Percentiles rank a stretch among this genome's conserved stretches.
Evolutionary conservation across 768 basidiomycete genomes (phyloP).

Genomic region (Amanita fuliginea): DNA sequence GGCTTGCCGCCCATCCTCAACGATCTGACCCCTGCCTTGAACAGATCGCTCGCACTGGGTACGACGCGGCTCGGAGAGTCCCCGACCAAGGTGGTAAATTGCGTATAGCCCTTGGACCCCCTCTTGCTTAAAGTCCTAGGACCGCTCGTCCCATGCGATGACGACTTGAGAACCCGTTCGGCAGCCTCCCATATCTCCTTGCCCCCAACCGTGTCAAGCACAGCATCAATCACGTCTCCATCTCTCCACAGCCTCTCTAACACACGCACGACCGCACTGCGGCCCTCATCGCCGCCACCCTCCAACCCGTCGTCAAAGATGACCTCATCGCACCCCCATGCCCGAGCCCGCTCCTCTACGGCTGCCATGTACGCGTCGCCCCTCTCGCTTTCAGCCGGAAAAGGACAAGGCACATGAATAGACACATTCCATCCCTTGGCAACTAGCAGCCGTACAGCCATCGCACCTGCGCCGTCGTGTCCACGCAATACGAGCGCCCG

Average conservation of each 20-base stretch:
- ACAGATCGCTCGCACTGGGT: constrained; percentile 62
- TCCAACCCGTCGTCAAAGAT: constrained; percentile 51
- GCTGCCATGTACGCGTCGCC: constrained; percentile 27
- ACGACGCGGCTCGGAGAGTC: constrained; percentile 54
- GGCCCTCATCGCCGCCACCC: constrained; percentile 24
- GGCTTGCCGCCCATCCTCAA: constrained; percentile 23
- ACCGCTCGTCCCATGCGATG: constrained; percentile 8
- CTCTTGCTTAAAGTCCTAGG: constrained; percentile 13
- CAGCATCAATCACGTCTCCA: constrained; percentile 61
- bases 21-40: constrained; percentile 62
- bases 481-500: constrained; percentile 55
- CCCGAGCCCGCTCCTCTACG: constrained; percentile 43
- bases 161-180: constrained; percentile 42
- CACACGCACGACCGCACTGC: constrained; percentile 38
- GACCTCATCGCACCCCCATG: constrained; percentile 71
- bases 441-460: constrained; percentile 71
- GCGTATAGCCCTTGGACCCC: constrained; percentile 18
- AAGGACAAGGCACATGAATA: constrained; percentile 41
- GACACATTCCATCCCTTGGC: constrained; percentile 62
- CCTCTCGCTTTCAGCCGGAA: constrained; percentile 15
- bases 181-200: constrained; percentile 70
- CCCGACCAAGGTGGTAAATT: constrained; percentile 78
- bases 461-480: constrained; percentile 65
- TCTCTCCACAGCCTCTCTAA: constrained; percentile 40
- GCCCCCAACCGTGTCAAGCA: constrained; percentile 80